Percentiles rank a stretch among this genome's conserved stretches.
phyloP scores from a whole-genome alignment of 352 stramenopile species.

The Phytopythium montanum region DNA sequence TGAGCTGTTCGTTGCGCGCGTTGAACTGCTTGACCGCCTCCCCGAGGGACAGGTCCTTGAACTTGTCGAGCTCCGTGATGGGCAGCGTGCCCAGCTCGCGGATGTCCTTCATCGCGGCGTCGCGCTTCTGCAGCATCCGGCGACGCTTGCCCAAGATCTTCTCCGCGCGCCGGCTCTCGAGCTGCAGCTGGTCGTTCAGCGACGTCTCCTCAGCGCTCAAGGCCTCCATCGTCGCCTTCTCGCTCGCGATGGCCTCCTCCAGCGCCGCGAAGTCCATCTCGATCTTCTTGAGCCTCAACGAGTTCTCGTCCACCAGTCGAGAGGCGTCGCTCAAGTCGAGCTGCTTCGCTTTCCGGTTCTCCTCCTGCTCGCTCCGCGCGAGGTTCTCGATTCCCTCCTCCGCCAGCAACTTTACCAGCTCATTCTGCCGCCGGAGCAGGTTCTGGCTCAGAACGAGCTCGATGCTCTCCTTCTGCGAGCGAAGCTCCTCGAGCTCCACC shows the following conservation, averaged over 20 bases:
- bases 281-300: constrained; percentile 47
- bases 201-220: constrained; percentile 56
- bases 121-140: constrained; percentile 85
- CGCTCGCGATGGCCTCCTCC: constrained; percentile 47
- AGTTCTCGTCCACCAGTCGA: constrained; percentile 63
- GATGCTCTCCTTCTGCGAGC: constrained; percentile 83
- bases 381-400: constrained; percentile 59
- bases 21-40: constrained; percentile 95
- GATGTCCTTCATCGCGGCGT: constrained; percentile 96
- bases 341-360: constrained; percentile 84
- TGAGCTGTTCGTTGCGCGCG: constrained; percentile 94
- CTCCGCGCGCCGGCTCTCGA: constrained; percentile 75
- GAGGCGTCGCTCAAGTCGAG: constrained; percentile 87
- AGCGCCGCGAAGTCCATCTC: constrained; percentile 54
- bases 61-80: constrained; percentile 91
- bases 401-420: constrained; percentile 55
- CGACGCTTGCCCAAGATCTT: constrained; percentile 79
- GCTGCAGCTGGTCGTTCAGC: constrained; percentile 82
- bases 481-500: constrained; percentile 84
- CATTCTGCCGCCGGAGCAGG: constrained; percentile 81
- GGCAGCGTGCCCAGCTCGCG: constrained; percentile 96
- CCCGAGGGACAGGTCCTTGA: constrained; percentile 82
- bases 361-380: constrained; percentile 54
- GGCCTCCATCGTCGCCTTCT: constrained; percentile 40
- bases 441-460: constrained; percentile 92